These are phyloP conservation scores for Trametes gibbosa DNA, from an alignment of 768 basidiomycete genomes.

Conservation along the genomic window DNA sequence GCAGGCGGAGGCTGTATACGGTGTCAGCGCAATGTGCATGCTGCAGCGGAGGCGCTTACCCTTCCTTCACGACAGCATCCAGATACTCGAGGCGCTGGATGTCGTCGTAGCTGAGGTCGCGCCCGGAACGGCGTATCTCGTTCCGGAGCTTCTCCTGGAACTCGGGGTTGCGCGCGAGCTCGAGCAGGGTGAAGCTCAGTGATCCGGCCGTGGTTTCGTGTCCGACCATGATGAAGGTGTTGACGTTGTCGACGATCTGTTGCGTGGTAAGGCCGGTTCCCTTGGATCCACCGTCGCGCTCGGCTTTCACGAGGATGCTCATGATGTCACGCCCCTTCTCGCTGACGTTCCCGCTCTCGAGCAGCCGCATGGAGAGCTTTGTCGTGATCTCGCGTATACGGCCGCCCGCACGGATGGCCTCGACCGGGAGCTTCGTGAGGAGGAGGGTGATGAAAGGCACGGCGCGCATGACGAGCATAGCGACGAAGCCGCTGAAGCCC, in stretches of 20 bases:
- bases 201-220: conserved; percentile 42
- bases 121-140: conserved; percentile 33
- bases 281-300: conserved; percentile 7
- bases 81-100: conserved; percentile 38
- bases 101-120: conserved; percentile 36
- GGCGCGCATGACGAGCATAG: conserved; percentile 26
- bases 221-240: conserved; percentile 39
- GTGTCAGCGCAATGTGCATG: not conserved
- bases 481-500: conserved; percentile 21
- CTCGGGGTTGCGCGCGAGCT: conserved; percentile 37
- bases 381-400: conserved; percentile 28
- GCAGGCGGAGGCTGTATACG: conserved; percentile 35
- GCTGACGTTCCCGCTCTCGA: conserved; percentile 17
- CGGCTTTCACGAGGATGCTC: conserved; percentile 22
- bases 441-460: conserved; percentile 28
- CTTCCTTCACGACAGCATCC: conserved; percentile 44
- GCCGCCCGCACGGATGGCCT: conserved; percentile 28
- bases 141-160: conserved; percentile 38
- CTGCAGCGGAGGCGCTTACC: conserved; percentile 15
- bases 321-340: conserved; percentile 23
- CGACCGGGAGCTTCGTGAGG: conserved; percentile 24
- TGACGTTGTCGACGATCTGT: conserved; percentile 28
- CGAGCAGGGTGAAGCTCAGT: conserved; percentile 37
- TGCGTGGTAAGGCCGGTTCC: conserved; percentile 15
- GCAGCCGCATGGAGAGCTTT: conserved; percentile 22